These are phyloP conservation scores for Fusarium anthophilum DNA, from an alignment of 2,329 filamentous ascomycete genomes.

Conservation along the genomic window DNA sequence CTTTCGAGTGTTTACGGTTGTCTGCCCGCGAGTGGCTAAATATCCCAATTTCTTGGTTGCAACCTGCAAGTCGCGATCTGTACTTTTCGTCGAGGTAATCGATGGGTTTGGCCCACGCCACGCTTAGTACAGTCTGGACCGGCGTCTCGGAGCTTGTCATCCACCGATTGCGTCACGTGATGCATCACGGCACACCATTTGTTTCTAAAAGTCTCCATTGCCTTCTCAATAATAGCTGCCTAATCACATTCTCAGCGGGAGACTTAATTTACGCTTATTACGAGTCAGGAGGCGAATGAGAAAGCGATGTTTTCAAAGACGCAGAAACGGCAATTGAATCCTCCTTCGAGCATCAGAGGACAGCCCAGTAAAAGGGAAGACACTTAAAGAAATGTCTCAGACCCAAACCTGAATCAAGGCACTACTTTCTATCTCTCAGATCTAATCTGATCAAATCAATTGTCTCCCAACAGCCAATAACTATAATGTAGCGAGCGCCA, in stretches of 20 bases:
- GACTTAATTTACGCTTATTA: neutral
- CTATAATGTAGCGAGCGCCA: neutral
- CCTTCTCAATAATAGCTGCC: constrained; percentile 3
- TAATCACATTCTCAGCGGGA: neutral
- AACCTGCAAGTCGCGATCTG: constrained; percentile 42
- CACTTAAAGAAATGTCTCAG: neutral
- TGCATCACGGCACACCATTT: neutral
- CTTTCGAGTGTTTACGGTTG: constrained; percentile 3
- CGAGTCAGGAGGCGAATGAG: neutral
- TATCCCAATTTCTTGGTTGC: constrained; percentile 32
- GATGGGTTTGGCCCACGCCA: constrained; percentile 24
- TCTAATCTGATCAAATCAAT: neutral
- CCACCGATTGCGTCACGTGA: constrained; percentile 35
- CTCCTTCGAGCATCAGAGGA: neutral
- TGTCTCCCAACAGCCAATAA: neutral
- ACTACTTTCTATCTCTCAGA: neutral
- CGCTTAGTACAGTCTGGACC: constrained; percentile 8
- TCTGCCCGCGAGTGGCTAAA: constrained; percentile 20
- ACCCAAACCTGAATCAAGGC: neutral
- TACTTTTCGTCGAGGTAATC: constrained; percentile 41
- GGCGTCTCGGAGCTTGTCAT: constrained; percentile 29
- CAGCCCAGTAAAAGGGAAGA: neutral
- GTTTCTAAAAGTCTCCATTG: constrained; percentile 21
- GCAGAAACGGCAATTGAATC: neutral
- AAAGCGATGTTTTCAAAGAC: neutral